A percentile compares a stretch with the other conserved stretches of the same genome.
These are phyloP conservation scores for Colletotrichum sp. DNA, from an alignment of 2,329 filamentous ascomycete species.

Conservation along the genomic window DNA sequence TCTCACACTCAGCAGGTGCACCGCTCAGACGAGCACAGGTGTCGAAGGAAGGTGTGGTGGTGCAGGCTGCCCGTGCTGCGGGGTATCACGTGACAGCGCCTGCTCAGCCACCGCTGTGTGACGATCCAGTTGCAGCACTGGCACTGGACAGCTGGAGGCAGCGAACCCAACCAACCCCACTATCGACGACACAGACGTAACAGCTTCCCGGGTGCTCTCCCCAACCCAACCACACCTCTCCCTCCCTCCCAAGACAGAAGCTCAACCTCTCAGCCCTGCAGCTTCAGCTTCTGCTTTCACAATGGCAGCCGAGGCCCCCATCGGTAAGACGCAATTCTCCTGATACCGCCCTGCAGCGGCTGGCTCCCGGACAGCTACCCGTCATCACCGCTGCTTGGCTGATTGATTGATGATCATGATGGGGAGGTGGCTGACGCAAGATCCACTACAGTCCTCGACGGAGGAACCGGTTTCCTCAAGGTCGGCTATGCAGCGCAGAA, in stretches of 20 bases:
- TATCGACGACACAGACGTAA: conserved; percentile 24
- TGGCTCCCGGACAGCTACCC: background rate
- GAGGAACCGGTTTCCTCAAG: conserved; percentile 99
- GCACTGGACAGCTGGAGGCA: conserved; percentile 7
- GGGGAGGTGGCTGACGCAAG: conserved; percentile 19
- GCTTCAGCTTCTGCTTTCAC: conserved; percentile 27
- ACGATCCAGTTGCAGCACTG: conserved; percentile 12
- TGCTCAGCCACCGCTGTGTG: conserved; percentile 19
- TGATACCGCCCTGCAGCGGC: background rate
- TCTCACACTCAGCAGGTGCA: background rate
- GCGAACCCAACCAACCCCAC: conserved; percentile 19
- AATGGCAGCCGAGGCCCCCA: conserved; percentile 62
- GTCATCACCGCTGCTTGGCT: background rate
- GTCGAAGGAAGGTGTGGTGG: background rate
- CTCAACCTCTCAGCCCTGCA: conserved; percentile 5
- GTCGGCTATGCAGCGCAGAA: conserved; percentile 99
- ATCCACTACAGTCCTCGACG: conserved; percentile 82
- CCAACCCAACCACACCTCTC: conserved; percentile 11
- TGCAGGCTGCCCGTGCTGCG: conserved; percentile 24
- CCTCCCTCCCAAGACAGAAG: conserved; percentile 33
- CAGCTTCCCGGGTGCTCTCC: conserved; percentile 17
- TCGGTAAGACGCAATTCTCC: conserved; percentile 47
- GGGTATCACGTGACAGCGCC: conserved; percentile 41
- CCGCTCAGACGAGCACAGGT: background rate
- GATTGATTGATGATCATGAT: background rate